phyloP scores from a whole-genome alignment of 768 basidiomycete genomes.

The Termitomyces sp. region DNA sequence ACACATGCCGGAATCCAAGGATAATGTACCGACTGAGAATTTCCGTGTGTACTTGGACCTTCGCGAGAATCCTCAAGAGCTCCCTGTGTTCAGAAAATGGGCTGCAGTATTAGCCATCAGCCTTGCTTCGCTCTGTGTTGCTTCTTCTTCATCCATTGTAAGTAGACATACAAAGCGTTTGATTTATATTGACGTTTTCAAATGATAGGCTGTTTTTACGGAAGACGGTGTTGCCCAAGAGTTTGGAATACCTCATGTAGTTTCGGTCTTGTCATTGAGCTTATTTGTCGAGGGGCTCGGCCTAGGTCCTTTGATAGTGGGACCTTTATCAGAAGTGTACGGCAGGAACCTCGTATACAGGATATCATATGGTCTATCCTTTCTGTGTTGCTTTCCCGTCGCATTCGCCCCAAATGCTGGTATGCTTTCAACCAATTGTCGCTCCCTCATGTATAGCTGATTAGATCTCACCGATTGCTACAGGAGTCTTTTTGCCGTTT shows the following conservation, averaged over 20 bases:
- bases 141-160: constrained; percentile 54
- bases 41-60: constrained; percentile 33
- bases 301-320: constrained; percentile 48
- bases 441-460: not conserved
- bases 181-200: not conserved
- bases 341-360: constrained; percentile 63
- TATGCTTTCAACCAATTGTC: constrained; percentile 21
- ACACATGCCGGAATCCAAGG: not conserved
- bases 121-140: constrained; percentile 41
- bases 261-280: constrained; percentile 50
- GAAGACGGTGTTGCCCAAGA: constrained; percentile 51
- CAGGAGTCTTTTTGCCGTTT: constrained; percentile 56
- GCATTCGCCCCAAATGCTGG: constrained; percentile 68
- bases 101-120: constrained; percentile 40
- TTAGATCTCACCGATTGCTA: not conserved
- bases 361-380: constrained; percentile 53
- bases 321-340: constrained; percentile 51
- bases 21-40: constrained; percentile 2
- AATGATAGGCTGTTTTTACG: constrained; percentile 50
- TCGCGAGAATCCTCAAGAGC: constrained; percentile 35
- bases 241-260: constrained; percentile 39
- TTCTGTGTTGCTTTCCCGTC: constrained; percentile 62
- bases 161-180: constrained; percentile 13
- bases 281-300: constrained; percentile 57
- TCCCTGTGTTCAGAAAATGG: constrained; percentile 41